Evolutionary conservation across 306 rosid genomes (phyloP).

Genomic region (Bauhinia variegata): DNA sequence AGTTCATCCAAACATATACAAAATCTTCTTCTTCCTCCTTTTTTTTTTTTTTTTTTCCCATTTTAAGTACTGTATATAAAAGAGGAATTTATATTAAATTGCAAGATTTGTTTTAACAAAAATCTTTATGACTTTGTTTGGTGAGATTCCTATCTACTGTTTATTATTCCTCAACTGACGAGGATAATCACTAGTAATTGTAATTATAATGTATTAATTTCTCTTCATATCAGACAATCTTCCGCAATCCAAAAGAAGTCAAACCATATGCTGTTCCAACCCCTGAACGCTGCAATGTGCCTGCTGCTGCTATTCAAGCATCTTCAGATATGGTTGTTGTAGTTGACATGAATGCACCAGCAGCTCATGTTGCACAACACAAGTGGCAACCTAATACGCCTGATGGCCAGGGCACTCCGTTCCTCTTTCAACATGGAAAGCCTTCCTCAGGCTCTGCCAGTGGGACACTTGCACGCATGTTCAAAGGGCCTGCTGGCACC

Average conservation of each 20-base stretch:
- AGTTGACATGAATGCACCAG: constrained; percentile 85
- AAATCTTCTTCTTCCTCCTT: too few species aligned
- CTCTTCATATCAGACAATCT: constrained; percentile 75
- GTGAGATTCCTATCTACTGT: constrained; percentile 24
- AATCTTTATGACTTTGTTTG: constrained; percentile 27
- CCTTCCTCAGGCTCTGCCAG: constrained; percentile 60
- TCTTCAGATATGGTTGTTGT: constrained; percentile 79
- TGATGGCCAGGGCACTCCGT: constrained; percentile 95
- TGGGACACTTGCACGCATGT: constrained; percentile 84
- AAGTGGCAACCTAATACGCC: constrained; percentile 99
- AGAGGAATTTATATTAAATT: neutral
- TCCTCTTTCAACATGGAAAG: constrained; percentile 91
- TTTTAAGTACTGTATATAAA: too few species aligned
- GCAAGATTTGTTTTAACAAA: constrained; percentile 19
- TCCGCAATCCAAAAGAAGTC: constrained; percentile 85
- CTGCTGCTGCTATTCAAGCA: constrained; percentile 91
- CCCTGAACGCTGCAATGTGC: constrained; percentile 90
- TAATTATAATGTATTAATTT: constrained; percentile 31
- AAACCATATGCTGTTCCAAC: constrained; percentile 77
- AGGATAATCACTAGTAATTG: constrained; percentile 30
- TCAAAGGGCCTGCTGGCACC: constrained; percentile 76
- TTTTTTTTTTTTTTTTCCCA: too few species aligned
- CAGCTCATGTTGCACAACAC: constrained; percentile 90
- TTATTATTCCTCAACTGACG: constrained; percentile 23
- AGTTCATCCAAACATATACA: too few species aligned